A percentile compares a stretch with the other conserved stretches of the same genome.
Conservation (phyloP, 2,329 filamentous ascomycete genomes). For the Xylariaceae sp. region DNA sequence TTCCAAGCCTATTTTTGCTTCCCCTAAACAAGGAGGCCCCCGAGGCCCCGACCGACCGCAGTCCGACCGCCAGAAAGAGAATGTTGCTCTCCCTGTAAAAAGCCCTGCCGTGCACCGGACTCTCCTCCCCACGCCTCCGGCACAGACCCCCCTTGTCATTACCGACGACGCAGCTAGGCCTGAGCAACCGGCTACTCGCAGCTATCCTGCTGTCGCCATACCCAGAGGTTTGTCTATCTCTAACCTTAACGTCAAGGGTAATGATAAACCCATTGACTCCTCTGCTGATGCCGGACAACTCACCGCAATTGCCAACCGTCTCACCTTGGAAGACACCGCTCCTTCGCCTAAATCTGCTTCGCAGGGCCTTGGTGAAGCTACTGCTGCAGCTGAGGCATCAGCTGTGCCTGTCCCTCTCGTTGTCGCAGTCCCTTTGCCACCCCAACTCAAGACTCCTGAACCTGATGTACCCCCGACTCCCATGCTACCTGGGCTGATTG, state of each 20-base stretch:
- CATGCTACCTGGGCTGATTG: conserved; percentile 30
- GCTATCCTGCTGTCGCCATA: too few relatives aligned
- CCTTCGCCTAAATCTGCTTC: conserved; percentile 7
- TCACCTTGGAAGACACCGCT: conserved; percentile 23
- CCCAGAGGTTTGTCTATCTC: too few relatives aligned
- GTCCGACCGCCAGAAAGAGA: conserved; percentile 19
- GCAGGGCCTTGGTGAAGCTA: conserved; percentile 15
- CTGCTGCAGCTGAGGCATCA: conserved; percentile 19
- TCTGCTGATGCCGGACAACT: conserved; percentile 17
- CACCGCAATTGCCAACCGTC: conserved; percentile 17
- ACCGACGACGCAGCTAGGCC: conserved; percentile 18
- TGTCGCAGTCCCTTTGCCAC: conserved; percentile 21
- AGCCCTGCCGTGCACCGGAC: conserved; percentile 8
- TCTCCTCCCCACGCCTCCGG: conserved; percentile 11
- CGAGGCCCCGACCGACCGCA: conserved; percentile 10
- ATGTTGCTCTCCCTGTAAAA: conserved; percentile 7
- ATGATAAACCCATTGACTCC: too few relatives aligned
- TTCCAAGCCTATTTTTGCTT: conserved; percentile 17
- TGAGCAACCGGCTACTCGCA: conserved; percentile 31
- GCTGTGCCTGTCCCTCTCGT: conserved; percentile 25
- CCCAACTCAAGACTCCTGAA: conserved; percentile 15
- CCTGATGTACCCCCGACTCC: conserved; percentile 18
- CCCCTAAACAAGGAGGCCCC: conserved; percentile 14
- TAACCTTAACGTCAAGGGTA: too few relatives aligned
- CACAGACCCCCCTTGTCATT: conserved; percentile 18